Evolutionary conservation across 495 filamentous ascomycete species (phyloP).

Genomic region (Amphirosellinia nigrospora): DNA sequence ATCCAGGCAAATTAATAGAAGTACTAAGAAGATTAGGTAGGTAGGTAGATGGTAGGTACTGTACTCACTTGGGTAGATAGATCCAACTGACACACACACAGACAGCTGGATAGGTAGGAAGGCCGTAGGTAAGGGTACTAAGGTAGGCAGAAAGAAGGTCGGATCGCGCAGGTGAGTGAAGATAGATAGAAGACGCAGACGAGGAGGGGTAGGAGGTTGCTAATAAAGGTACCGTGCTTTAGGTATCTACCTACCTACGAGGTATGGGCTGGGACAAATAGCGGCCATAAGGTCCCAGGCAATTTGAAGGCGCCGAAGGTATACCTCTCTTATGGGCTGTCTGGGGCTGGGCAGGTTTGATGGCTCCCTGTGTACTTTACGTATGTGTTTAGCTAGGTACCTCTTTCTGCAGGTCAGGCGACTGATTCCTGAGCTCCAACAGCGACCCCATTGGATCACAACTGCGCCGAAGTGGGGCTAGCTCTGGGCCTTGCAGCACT

Average conservation of each 20-base stretch:
- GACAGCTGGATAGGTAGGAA: neutral
- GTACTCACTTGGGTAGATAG: slow-evolving; percentile 7
- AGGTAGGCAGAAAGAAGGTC: slow-evolving; percentile 15
- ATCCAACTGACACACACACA: neutral
- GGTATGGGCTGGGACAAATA: slow-evolving; percentile 1
- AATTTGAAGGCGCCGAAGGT: slow-evolving; percentile 11
- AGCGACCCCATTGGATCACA: slow-evolving; percentile 14
- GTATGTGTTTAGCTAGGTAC: slow-evolving; percentile 22
- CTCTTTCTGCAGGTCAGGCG: slow-evolving; percentile 30
- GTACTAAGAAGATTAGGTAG: too few relatives aligned
- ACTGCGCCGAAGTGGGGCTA: slow-evolving; percentile 25
- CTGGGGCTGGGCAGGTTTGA: slow-evolving; percentile 4
- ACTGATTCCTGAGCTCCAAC: slow-evolving; percentile 24
- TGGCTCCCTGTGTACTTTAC: slow-evolving; percentile 19
- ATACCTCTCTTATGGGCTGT: neutral
- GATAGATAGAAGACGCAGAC: slow-evolving; percentile 13
- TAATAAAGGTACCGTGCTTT: neutral
- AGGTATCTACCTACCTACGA: neutral
- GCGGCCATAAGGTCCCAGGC: neutral
- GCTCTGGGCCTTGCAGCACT: slow-evolving; percentile 21
- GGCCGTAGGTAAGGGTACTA: neutral
- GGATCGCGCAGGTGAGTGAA: too few relatives aligned
- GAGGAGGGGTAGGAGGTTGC: slow-evolving; percentile 17
- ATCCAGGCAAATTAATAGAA: slow-evolving; percentile 6
- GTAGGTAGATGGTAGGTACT: slow-evolving; percentile 12